Evolutionary conservation across 73 alveolate species (phyloP).

Genomic region (Blepharisma japonicum): DNA sequence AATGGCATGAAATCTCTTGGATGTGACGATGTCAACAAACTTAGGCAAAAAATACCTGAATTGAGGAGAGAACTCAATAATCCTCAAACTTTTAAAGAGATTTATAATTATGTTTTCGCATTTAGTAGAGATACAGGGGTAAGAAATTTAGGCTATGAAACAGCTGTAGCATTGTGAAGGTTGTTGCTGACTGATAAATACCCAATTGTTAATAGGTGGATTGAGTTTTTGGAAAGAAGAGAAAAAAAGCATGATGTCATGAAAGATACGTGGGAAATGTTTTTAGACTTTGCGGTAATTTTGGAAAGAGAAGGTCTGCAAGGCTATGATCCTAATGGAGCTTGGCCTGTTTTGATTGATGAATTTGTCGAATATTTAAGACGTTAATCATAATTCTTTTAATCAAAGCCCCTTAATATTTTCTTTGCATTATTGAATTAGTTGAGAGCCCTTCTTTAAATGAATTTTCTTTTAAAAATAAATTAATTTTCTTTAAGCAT

Average conservation of each 20-base stretch:
- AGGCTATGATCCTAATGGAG: conserved; percentile 50
- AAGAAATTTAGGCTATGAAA: conserved; percentile 44
- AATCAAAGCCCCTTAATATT: too few species aligned
- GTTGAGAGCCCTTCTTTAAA: too few species aligned
- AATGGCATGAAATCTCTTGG: conserved; percentile 50
- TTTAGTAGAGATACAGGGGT: conserved; percentile 51
- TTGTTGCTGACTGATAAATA: conserved; percentile 30
- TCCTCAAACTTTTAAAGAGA: conserved; percentile 34
- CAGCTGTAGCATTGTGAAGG: conserved; percentile 56
- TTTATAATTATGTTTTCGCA: conserved; percentile 51
- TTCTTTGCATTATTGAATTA: too few species aligned
- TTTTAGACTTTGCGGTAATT: conserved; percentile 41
- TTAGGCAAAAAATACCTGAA: conserved; percentile 40
- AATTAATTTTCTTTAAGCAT: too few species aligned
- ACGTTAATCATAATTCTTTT: neutral
- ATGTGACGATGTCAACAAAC: conserved; percentile 32
- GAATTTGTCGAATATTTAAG: conserved; percentile 43
- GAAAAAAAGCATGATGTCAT: conserved; percentile 23
- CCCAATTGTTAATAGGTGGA: conserved; percentile 18
- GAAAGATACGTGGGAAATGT: conserved; percentile 62
- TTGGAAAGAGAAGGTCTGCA: conserved; percentile 38
- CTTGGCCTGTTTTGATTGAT: conserved; percentile 59
- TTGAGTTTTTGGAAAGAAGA: conserved; percentile 26
- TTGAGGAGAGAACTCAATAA: conserved; percentile 36
- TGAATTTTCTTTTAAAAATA: too few species aligned